Percentiles rank a stretch among this genome's conserved stretches.
Evolutionary conservation across 257 asterid genomes (phyloP).

Genomic region (Fraxinus quadrangulata): DNA sequence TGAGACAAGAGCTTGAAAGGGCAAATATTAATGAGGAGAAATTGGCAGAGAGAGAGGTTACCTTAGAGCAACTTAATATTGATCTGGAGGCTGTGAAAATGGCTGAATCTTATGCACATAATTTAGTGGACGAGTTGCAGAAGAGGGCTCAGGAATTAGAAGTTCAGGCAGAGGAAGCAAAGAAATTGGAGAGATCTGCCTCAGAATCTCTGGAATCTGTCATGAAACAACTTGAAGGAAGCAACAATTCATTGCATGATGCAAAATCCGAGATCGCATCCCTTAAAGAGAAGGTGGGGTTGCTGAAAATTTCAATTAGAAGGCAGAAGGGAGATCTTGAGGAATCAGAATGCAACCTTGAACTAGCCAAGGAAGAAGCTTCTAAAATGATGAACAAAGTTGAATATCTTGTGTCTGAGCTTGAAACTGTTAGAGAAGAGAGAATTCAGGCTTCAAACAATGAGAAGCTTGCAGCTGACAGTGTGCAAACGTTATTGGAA

Average conservation of each 20-base stretch:
- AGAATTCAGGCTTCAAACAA: conserved; percentile 61
- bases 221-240: conserved; percentile 81
- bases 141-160: too few species aligned
- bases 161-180: too few species aligned
- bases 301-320: conserved; percentile 64
- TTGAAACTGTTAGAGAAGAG: conserved; percentile 68
- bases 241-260: conserved; percentile 68
- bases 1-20: too few species aligned
- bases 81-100: too few species aligned
- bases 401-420: conserved; percentile 62
- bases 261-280: conserved; percentile 69
- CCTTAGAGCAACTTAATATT: too few species aligned
- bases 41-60: too few species aligned
- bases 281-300: conserved; percentile 76
- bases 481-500: conserved; percentile 65
- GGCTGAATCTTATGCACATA: too few species aligned
- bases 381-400: conserved; percentile 57
- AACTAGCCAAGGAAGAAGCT: conserved; percentile 65
- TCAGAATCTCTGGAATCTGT: conserved; percentile 79
- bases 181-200: conserved; percentile 46
- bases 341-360: conserved; percentile 58
- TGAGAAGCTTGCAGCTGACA: conserved; percentile 80
- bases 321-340: conserved; percentile 73
- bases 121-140: too few species aligned
- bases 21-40: too few species aligned